Base-by-base conservation (phyloP, 805 yeast species). In the Starmerella sp. region DNA sequence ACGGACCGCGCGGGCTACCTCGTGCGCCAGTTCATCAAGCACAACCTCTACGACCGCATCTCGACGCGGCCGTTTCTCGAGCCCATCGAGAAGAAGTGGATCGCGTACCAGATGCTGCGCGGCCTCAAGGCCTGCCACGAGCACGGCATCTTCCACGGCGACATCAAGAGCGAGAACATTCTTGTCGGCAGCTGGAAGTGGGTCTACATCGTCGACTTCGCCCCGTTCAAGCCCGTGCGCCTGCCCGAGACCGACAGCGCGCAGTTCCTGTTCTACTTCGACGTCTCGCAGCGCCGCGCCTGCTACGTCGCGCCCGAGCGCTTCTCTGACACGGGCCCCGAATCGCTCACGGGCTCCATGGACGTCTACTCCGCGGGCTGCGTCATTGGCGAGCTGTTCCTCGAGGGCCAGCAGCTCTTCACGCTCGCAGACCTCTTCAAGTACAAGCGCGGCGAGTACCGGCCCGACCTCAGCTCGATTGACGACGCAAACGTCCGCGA, bases 261-360 rank as follows among this genome's bases (percentile, higher is more conserved):
- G 11, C 91, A 85, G 58, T 93, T 86, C 63, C 81, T 93, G 0
- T 93, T 91, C 65, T 93, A 83, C 68, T 93, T 90, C 66, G 97
- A 93, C 69, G 86, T 91, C 3, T 85, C 95, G 2, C 86, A 81
- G 65, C 75, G 97, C 60, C 76, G 96, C 63, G 78, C 81, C 2
- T 93, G 98, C 68, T 91, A 91, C 67, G 68, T 93, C 44, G 97
- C 98, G 0, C 98, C 98, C 0, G 98, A 93, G 66, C 73, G 98
- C 60, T 91, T 93, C 63, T 61, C 70, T 5, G 65, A 64, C 2
- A 68, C 63, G 5, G 62, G 59, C 11, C 56, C 48, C 3, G 66
- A 62, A 6, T 61, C 61, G 42, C 66, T 86, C 32, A 76, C 82
- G 0, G 72, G 74, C 31, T 77, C 77, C 49, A 86, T 86, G 93